A percentile compares a stretch with the other conserved stretches of the same genome.
Evolutionary conservation across 2,329 filamentous ascomycete species (phyloP).

Genomic region (Fusarium anthophilum): DNA sequence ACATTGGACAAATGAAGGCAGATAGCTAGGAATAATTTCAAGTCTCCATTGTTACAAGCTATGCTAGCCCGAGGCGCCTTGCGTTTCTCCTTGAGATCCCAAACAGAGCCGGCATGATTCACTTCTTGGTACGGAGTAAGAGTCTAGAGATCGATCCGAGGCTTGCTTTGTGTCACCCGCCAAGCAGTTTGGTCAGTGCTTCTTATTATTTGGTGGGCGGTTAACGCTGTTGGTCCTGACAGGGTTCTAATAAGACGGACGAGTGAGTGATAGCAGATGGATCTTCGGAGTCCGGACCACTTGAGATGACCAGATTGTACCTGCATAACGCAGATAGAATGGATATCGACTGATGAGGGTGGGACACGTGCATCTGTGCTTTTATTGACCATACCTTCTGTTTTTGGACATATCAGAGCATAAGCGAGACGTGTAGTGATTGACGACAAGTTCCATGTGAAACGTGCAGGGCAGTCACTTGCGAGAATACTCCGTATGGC

Average conservation of each 20-base stretch:
- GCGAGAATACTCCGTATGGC: background rate
- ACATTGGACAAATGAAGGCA: background rate
- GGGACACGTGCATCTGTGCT: conserved; percentile 27
- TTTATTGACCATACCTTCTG: conserved; percentile 12
- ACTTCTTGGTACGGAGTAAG: background rate
- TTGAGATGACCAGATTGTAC: conserved; percentile 41
- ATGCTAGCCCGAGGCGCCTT: conserved; percentile 23
- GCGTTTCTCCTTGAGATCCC: conserved; percentile 21
- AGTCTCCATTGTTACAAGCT: background rate
- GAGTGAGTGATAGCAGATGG: conserved; percentile 23
- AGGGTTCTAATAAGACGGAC: conserved; percentile 5
- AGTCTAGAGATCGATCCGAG: conserved; percentile 2
- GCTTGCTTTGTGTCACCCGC: conserved; percentile 8
- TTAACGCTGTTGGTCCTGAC: conserved; percentile 16
- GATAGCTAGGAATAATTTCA: conserved; percentile 20
- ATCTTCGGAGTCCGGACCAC: conserved; percentile 38
- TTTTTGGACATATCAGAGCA: conserved; percentile 2
- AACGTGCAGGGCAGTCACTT: conserved; percentile 12
- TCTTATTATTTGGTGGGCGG: conserved; percentile 13
- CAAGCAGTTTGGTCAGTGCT: conserved; percentile 19
- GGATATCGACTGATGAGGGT: conserved; percentile 18
- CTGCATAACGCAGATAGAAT: conserved; percentile 37
- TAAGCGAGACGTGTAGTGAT: conserved; percentile 5
- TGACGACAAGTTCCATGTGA: background rate
- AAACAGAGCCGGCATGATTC: conserved; percentile 20